These are phyloP conservation scores for Yarrowia divulgata DNA, from an alignment of 805 yeast species.

Conservation along the genomic window DNA sequence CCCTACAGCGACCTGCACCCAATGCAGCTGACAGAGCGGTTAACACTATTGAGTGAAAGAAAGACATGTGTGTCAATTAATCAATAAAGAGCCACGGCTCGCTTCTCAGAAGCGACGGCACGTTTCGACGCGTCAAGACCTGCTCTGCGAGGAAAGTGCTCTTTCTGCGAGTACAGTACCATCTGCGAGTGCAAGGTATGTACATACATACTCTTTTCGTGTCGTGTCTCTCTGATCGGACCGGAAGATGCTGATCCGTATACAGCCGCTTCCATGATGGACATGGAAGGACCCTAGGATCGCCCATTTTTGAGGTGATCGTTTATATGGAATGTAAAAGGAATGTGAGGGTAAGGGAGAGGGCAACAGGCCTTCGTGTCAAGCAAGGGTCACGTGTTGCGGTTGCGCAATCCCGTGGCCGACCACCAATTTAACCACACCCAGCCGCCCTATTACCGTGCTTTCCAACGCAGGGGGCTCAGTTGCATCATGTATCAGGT, in stretches of 20 bases:
- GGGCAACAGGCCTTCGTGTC: no score
- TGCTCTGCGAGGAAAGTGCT: no score
- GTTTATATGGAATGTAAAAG: slow-evolving; percentile 20
- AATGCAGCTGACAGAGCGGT: slow-evolving; percentile 23
- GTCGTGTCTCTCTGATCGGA: not conserved
- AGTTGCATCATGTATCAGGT: not conserved
- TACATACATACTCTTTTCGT: no score
- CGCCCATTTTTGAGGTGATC: not conserved
- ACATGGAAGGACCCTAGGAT: slow-evolving; percentile 3
- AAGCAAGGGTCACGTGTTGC: not conserved
- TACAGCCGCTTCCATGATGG: slow-evolving; percentile 29
- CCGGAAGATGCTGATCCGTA: slow-evolving; percentile 13
- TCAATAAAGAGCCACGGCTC: no score
- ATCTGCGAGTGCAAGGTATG: no score
- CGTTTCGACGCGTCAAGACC: not conserved
- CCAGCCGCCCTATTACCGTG: slow-evolving; percentile 18
- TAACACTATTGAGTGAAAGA: slow-evolving; percentile 7
- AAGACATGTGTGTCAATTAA: no score
- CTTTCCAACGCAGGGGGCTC: slow-evolving; percentile 10
- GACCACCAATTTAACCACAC: not conserved
- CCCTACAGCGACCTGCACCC: not conserved
- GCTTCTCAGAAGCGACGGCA: not conserved
- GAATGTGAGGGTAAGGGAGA: not conserved
- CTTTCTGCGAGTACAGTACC: no score
- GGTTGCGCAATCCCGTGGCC: no score